These are phyloP conservation scores for Chalara sp. DNA, from an alignment of 2,329 filamentous ascomycete species.

Conservation along the genomic window DNA sequence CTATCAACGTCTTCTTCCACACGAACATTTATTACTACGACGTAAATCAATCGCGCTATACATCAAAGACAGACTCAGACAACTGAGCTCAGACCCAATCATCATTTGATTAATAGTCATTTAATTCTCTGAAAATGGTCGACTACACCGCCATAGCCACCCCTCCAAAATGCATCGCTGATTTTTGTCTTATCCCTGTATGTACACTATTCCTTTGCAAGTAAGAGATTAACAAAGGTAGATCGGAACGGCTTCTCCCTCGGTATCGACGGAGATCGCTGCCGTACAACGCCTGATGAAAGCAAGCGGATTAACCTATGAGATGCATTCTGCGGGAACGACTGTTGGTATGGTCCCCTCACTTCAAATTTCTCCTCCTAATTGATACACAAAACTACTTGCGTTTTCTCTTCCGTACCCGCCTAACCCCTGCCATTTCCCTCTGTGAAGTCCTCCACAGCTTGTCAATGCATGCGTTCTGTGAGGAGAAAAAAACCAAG, in stretches of 20 bases:
- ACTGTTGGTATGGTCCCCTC: slow-evolving; percentile 63
- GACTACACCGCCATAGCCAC: slow-evolving; percentile 48
- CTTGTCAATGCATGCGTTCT: not conserved
- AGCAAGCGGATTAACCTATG: slow-evolving; percentile 72
- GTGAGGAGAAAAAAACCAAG: not conserved
- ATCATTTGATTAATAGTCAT: no score
- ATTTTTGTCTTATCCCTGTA: slow-evolving; percentile 87
- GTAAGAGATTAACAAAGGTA: slow-evolving; percentile 25
- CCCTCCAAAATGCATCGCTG: slow-evolving; percentile 71
- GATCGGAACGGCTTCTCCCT: slow-evolving; percentile 73
- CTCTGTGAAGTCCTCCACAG: not conserved
- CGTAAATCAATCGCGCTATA: no score
- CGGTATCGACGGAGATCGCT: slow-evolving; percentile 78
- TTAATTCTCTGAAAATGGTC: slow-evolving; percentile 1
- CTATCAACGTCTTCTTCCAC: no score
- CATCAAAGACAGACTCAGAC: no score
- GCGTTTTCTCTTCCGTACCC: no score
- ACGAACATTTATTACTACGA: no score
- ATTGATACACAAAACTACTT: no score
- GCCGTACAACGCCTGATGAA: slow-evolving; percentile 81
- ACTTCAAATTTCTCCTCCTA: not conserved
- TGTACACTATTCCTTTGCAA: slow-evolving; percentile 20
- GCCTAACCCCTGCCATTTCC: no score
- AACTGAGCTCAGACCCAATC: no score
- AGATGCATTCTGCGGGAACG: slow-evolving; percentile 90